These are phyloP conservation scores for Ocimum tenuiflorum DNA, from an alignment of 257 asterid genomes.

Conservation along the genomic window DNA sequence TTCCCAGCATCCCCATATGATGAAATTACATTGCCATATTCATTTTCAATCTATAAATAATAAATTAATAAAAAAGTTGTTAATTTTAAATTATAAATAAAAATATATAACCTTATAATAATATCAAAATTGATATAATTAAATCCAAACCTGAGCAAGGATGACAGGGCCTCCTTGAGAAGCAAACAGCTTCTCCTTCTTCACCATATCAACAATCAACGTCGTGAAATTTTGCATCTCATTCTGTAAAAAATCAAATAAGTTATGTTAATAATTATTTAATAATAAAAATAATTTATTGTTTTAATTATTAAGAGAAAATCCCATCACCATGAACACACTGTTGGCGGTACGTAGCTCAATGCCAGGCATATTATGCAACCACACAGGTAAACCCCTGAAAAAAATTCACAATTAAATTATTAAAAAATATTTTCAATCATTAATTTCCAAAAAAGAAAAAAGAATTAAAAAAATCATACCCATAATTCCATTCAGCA, in stretches of 20 bases:
- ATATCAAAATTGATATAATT: background rate
- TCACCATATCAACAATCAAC: slow-evolving; percentile 50
- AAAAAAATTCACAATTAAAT: too few relatives aligned
- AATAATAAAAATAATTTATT: too few relatives aligned
- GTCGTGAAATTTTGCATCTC: slow-evolving; percentile 65
- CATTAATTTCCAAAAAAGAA: background rate
- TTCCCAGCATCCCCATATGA: slow-evolving; percentile 56
- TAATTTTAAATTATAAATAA: too few relatives aligned
- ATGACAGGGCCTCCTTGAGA: slow-evolving; percentile 77
- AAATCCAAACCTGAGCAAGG: slow-evolving; percentile 45
- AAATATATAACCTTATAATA: background rate
- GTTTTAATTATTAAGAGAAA: background rate
- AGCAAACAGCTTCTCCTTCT: slow-evolving; percentile 57
- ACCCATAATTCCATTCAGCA: slow-evolving; percentile 84
- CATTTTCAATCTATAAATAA: slow-evolving; percentile 51
- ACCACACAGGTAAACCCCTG: slow-evolving; percentile 70
- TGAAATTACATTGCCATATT: slow-evolving; percentile 48
- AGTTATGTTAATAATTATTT: background rate
- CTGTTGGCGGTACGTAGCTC: slow-evolving; percentile 47
- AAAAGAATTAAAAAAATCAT: background rate
- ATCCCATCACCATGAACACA: slow-evolving; percentile 22
- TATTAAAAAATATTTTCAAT: too few relatives aligned
- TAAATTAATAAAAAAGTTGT: background rate
- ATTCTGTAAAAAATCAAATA: slow-evolving; percentile 22
- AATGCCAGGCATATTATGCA: slow-evolving; percentile 46